These are phyloP conservation scores for Pyronema domesticum DNA, from an alignment of 495 filamentous ascomycete genomes.

Conservation along the genomic window DNA sequence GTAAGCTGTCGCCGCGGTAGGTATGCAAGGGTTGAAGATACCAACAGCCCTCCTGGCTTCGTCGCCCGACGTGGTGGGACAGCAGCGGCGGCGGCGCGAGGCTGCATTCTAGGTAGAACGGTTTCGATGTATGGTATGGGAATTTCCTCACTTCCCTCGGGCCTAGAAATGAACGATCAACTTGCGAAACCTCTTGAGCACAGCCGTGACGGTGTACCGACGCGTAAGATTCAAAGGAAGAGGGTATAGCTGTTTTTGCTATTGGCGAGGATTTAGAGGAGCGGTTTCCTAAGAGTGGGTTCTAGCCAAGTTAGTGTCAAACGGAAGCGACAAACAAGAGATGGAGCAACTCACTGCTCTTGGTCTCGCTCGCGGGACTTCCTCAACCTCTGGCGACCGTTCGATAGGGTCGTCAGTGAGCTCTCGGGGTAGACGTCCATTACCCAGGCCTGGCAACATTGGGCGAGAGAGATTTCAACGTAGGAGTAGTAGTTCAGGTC, in stretches of 20 bases:
- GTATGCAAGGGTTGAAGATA: too few relatives aligned
- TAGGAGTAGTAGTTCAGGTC: background rate
- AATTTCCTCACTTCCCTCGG: background rate
- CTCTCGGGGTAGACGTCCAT: background rate
- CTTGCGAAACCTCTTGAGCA: background rate
- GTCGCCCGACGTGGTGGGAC: too few relatives aligned
- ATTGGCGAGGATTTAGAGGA: too few relatives aligned
- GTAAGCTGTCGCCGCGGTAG: too few relatives aligned
- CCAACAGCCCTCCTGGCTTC: too few relatives aligned
- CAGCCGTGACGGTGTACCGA: constrained; percentile 1
- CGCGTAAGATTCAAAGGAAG: background rate
- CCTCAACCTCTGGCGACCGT: background rate
- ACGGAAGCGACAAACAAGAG: too few relatives aligned
- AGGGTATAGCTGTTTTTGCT: background rate
- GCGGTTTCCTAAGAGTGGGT: too few relatives aligned
- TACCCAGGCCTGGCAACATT: background rate
- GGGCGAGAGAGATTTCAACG: background rate
- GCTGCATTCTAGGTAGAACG: too few relatives aligned
- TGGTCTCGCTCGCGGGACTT: too few relatives aligned
- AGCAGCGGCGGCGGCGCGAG: too few relatives aligned
- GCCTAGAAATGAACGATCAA: background rate
- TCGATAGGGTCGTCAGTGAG: background rate
- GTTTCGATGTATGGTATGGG: background rate
- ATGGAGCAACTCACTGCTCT: too few relatives aligned
- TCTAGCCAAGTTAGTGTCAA: too few relatives aligned